Percentiles rank a stretch among this genome's conserved stretches.
These are phyloP conservation scores for Yamadazyma sp. DNA, from an alignment of 1,139 yeast genomes.

Conservation along the genomic window DNA sequence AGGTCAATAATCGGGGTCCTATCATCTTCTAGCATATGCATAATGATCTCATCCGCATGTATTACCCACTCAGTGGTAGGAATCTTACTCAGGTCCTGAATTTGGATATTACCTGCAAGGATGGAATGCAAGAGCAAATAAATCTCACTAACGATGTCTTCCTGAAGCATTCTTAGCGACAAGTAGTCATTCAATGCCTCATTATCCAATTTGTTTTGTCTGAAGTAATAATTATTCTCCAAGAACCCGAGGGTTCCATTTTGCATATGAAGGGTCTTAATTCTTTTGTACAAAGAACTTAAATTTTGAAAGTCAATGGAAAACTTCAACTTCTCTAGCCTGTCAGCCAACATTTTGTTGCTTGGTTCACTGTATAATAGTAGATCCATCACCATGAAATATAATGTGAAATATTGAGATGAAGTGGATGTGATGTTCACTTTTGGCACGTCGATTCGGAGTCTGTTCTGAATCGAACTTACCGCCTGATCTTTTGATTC, in stretches of 20 bases:
- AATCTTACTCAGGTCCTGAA: conserved; percentile 13
- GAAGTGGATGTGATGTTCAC: conserved; percentile 42
- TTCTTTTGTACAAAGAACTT: conserved; percentile 26
- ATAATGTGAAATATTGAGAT: conserved; percentile 41
- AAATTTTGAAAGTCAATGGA: conserved; percentile 45
- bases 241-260: conserved; percentile 23
- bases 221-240: conserved; percentile 35
- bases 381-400: conserved; percentile 34
- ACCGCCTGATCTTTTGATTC: conserved; percentile 9
- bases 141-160: conserved; percentile 33
- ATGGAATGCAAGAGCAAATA: conserved; percentile 40
- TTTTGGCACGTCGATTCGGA: conserved; percentile 43
- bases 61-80: conserved; percentile 56
- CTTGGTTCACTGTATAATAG: conserved; percentile 45
- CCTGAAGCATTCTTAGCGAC: conserved; percentile 26
- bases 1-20: conserved; percentile 42
- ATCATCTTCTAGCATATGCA: conserved; percentile 46
- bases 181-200: conserved; percentile 39
- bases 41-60: conserved; percentile 49
- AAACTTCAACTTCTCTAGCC: conserved; percentile 41
- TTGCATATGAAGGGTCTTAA: conserved; percentile 29
- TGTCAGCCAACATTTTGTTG: conserved; percentile 34
- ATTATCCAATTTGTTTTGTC: conserved; percentile 33
- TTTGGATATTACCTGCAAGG: conserved; percentile 35
- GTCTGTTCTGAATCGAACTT: conserved; percentile 13